These are phyloP conservation scores for Cryptococcus deneoformans DNA, from an alignment of 1,284 basidiomycete genomes.

Conservation along the genomic window DNA sequence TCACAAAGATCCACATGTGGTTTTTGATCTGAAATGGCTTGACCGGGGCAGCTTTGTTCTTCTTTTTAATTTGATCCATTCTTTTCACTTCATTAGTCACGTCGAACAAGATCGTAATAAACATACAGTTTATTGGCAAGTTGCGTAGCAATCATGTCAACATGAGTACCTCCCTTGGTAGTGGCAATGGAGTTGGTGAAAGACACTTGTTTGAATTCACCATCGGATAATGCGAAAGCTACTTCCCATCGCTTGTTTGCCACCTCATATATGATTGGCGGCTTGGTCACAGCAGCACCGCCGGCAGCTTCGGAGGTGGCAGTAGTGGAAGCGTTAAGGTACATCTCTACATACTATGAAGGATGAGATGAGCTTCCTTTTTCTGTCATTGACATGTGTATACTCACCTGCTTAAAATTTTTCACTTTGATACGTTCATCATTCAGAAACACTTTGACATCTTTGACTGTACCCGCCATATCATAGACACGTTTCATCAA, in stretches of 20 bases:
- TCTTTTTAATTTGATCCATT: slow-evolving; percentile 81
- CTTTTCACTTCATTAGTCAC: slow-evolving; percentile 27
- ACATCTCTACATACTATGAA: slow-evolving; percentile 82
- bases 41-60: slow-evolving; percentile 92
- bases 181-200: slow-evolving; percentile 99
- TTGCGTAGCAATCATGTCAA: slow-evolving; percentile 82
- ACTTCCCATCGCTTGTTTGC: slow-evolving; percentile 85
- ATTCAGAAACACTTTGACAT: slow-evolving; percentile 91
- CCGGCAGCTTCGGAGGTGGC: slow-evolving; percentile 66
- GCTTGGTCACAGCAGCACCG: slow-evolving; percentile 72
- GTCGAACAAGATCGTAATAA: slow-evolving; percentile 1
- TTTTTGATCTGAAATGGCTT: slow-evolving; percentile 94
- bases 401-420: slow-evolving; percentile 76
- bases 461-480: slow-evolving; percentile 90
- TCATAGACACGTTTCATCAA: slow-evolving; percentile 96
- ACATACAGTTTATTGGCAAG: slow-evolving; percentile 70
- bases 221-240: slow-evolving; percentile 86
- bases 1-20: slow-evolving; percentile 99
- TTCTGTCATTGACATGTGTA: neutral
- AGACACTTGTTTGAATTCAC: slow-evolving; percentile 87
- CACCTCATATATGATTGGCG: slow-evolving; percentile 77
- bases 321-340: slow-evolving; percentile 59
- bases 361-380: neutral
- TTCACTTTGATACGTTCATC: slow-evolving; percentile 91
- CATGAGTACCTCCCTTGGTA: slow-evolving; percentile 95